Evolutionary conservation across 192 early-diverging fungal species (phyloP), one percentile per base, ranked within the genome.

Genomic region (Allomyces arbusculus): DNA sequence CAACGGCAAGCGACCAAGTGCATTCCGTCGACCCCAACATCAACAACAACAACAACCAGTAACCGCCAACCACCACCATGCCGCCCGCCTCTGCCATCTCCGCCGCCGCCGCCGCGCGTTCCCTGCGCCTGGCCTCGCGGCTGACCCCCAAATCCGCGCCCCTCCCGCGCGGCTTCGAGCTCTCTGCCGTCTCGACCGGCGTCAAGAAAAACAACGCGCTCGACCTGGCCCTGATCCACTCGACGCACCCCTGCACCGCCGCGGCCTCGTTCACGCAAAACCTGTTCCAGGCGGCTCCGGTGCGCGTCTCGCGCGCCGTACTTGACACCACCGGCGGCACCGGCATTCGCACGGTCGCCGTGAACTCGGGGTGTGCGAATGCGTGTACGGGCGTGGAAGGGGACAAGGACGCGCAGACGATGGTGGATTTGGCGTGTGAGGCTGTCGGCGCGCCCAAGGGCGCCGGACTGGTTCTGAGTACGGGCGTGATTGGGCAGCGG

Each of bases 321-420:
- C 67, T 94, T n/a, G 64, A 79, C 22, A 64, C 70, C 14, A 79
- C 79, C 10, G 68, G 71, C 14, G 76, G 73, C 62, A 72, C 69
- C 28, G 77, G 77, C 3, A 66, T 83, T 20, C 70, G 70, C 20
- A 75, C 73, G 1, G 75, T 92, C 4, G 78, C 94, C 8, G 82
- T 85, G 23, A 95, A 97, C 72, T 89, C 91, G 14, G 92, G 93
- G 0, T 94, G 91, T 73, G 95, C 95, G 20, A 98, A 98, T 70
- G 95, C 95, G 1, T 93, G 93, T 19, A 98, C 95, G 0, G 95
- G 95, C 10, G 78, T 83, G 0, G 72, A 86, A 69, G 95, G 95
- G 5, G 67, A 93, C 4, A 73, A 75, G 33, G 84, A 98, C 69
- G 92, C 95, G 0, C 77, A 74, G 71, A 68, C 69, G 20, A 91